These are phyloP conservation scores for Isatis tinctoria DNA, from an alignment of 345 rosid genomes.

Conservation along the genomic window DNA sequence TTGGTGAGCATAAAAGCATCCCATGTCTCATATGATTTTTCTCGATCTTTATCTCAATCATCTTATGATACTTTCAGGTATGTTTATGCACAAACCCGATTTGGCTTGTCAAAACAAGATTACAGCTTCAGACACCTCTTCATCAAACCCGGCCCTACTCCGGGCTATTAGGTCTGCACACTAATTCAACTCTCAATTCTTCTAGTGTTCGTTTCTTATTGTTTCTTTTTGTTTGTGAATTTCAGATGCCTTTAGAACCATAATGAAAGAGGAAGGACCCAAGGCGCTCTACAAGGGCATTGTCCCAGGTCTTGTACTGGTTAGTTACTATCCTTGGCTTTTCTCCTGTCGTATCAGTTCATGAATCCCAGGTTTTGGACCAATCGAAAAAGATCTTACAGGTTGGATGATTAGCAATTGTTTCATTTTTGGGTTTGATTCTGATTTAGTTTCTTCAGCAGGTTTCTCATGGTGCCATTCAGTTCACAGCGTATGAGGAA, in stretches of 20 bases:
- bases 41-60: neutral
- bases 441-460: constrained; percentile 47
- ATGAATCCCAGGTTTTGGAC: neutral
- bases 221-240: constrained; percentile 1
- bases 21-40: neutral
- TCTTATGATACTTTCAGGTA: constrained; percentile 48
- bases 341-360: neutral
- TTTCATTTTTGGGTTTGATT: constrained; percentile 5
- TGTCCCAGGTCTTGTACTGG: constrained; percentile 76
- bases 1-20: constrained; percentile 49
- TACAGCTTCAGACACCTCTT: constrained; percentile 92
- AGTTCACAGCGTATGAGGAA: constrained; percentile 90
- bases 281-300: constrained; percentile 80
- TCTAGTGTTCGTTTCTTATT: neutral
- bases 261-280: constrained; percentile 90
- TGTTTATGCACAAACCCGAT: constrained; percentile 86
- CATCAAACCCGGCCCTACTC: constrained; percentile 69
- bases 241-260: constrained; percentile 84
- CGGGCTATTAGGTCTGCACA: constrained; percentile 70
- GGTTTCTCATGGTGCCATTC: constrained; percentile 96
- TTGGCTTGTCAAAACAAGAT: constrained; percentile 94
- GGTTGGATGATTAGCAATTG: neutral
- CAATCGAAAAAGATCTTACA: neutral
- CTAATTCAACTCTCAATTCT: neutral
- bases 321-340: constrained; percentile 29